Conservation (phyloP, 2,329 filamentous ascomycete species). For the Nothopassalora personata region DNA sequence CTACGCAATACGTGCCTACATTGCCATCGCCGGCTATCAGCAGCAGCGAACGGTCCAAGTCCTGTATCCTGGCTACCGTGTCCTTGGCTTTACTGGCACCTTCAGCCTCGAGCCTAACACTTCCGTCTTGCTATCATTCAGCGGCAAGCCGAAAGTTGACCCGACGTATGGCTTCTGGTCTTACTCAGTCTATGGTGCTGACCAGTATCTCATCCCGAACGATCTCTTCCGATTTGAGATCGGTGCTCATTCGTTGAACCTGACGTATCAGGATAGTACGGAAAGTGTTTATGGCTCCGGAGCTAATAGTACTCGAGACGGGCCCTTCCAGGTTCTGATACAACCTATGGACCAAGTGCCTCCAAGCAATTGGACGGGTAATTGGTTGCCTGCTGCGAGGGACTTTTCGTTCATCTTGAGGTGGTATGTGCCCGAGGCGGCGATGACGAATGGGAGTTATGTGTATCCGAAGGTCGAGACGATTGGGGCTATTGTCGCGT, state of each 20-base stretch:
- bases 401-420: conserved; percentile 6
- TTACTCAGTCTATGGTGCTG: conserved; percentile 12
- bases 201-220: conserved; percentile 15
- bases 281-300: conserved; percentile 8
- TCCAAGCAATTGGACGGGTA: conserved; percentile 21
- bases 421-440: conserved; percentile 10
- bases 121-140: conserved; percentile 14
- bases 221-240: conserved; percentile 7
- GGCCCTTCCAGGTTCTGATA: conserved; percentile 11
- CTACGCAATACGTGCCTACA: conserved; percentile 5
- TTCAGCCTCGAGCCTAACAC: conserved; percentile 5
- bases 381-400: conserved; percentile 17
- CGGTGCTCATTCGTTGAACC: conserved; percentile 13
- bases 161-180: conserved; percentile 17
- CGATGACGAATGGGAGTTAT: conserved; percentile 9
- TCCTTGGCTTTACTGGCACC: conserved; percentile 4
- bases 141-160: conserved; percentile 11
- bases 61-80: conserved; percentile 9
- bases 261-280: conserved; percentile 10
- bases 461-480: conserved; percentile 11
- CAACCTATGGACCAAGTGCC: conserved; percentile 4
- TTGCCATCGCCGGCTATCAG: conserved; percentile 9
- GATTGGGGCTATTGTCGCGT: conserved; percentile 5
- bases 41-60: conserved; percentile 2
- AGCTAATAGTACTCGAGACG: background rate